phyloP scores from a whole-genome alignment of 106 monocot genomes.

The Dendrobium chrysotoxum region DNA sequence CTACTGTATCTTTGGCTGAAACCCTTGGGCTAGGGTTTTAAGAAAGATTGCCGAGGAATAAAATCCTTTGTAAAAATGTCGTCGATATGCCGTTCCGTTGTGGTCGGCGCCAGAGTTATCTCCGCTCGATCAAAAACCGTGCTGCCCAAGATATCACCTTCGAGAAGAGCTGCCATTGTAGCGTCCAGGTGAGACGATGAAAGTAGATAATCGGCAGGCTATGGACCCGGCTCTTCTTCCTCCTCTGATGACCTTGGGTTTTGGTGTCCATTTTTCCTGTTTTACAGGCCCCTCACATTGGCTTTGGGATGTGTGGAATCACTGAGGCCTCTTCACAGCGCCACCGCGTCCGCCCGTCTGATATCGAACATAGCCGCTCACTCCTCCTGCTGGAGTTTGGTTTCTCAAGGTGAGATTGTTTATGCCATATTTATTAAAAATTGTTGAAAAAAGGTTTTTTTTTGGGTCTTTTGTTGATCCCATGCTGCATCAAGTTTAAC shows the following conservation, averaged over 20 bases:
- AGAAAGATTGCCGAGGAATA: too few relatives aligned
- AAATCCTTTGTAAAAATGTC: conserved; percentile 8
- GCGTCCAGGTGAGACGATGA: conserved; percentile 7
- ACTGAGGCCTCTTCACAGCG: conserved; percentile 50
- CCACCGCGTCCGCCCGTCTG: conserved; percentile 38
- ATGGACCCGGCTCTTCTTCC: not conserved
- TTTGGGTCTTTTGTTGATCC: too few relatives aligned
- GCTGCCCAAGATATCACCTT: conserved; percentile 8
- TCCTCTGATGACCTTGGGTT: too few relatives aligned
- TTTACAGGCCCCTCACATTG: conserved; percentile 23
- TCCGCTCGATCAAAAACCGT: conserved; percentile 13
- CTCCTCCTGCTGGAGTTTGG: conserved; percentile 47
- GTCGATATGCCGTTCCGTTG: conserved; percentile 26
- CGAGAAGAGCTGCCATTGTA: conserved; percentile 15
- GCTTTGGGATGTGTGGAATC: conserved; percentile 26
- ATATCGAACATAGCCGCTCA: conserved; percentile 41
- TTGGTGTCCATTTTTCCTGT: not conserved
- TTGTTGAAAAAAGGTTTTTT: not conserved
- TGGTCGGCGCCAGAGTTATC: conserved; percentile 14
- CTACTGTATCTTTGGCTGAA: too few relatives aligned
- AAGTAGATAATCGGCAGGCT: not conserved
- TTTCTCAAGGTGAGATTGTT: conserved; percentile 32
- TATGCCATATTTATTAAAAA: not conserved
- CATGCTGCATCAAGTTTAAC: too few relatives aligned
- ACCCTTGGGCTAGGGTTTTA: too few relatives aligned